Conservation (phyloP, 768 basidiomycete species). For the Asterophora lycoperdoides region DNA sequence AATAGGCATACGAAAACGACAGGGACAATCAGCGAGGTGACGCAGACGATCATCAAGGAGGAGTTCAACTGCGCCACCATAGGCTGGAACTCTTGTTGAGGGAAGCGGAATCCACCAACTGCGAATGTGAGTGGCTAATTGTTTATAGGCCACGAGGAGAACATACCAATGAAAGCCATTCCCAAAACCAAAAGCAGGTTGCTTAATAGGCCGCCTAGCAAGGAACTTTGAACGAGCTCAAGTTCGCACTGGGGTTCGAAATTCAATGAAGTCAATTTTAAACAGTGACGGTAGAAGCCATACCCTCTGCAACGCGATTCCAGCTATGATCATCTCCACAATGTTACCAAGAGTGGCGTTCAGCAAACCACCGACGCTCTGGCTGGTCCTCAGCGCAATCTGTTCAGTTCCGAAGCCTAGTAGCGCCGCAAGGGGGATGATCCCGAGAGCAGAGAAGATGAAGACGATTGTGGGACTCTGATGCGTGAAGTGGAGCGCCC, state of each 20-base stretch:
- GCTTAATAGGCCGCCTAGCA: slow-evolving; percentile 49
- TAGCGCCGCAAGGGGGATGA: slow-evolving; percentile 48
- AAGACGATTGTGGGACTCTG: slow-evolving; percentile 44
- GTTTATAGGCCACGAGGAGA: slow-evolving; percentile 41
- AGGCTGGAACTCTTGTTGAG: slow-evolving; percentile 48
- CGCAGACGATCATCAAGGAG: slow-evolving; percentile 62
- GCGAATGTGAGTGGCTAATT: background rate
- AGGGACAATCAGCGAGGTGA: slow-evolving; percentile 65
- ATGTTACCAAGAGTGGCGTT: slow-evolving; percentile 53
- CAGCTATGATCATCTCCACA: slow-evolving; percentile 50
- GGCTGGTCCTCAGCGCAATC: slow-evolving; percentile 43
- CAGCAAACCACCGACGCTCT: slow-evolving; percentile 48
- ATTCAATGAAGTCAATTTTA: background rate
- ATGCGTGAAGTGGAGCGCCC: slow-evolving; percentile 44
- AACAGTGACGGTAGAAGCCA: slow-evolving; percentile 13
- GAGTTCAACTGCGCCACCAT: slow-evolving; percentile 64
- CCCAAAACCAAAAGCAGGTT: slow-evolving; percentile 84
- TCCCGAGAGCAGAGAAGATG: slow-evolving; percentile 43
- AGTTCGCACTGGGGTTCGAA: slow-evolving; percentile 38
- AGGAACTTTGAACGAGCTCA: slow-evolving; percentile 47
- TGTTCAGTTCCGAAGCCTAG: slow-evolving; percentile 52
- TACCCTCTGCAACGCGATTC: slow-evolving; percentile 36
- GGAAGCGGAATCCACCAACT: slow-evolving; percentile 48
- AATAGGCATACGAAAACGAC: slow-evolving; percentile 47
- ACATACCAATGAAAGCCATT: slow-evolving; percentile 75